These are phyloP conservation scores for Gracilaria gracilis DNA, from an alignment of 23 red algal species.

Conservation along the genomic window DNA sequence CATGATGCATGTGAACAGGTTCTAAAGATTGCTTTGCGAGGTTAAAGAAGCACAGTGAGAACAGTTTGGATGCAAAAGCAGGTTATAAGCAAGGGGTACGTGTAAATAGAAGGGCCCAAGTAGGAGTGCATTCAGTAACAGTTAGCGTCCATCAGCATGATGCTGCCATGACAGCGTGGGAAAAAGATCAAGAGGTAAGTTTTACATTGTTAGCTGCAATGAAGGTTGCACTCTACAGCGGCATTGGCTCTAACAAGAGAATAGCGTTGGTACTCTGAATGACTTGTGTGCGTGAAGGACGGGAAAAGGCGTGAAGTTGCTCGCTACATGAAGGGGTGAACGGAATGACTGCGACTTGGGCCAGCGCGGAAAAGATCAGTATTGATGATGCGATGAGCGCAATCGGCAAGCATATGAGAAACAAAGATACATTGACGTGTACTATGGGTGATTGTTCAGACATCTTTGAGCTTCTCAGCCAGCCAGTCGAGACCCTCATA, in stretches of 20 bases:
- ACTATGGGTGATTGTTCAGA: neutral
- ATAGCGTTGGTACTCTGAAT: neutral
- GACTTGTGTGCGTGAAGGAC: neutral
- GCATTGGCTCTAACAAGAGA: neutral
- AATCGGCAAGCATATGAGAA: neutral
- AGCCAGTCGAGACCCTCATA: conserved; percentile 93
- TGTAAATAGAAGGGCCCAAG: too few species aligned
- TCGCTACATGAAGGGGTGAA: neutral
- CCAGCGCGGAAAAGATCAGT: neutral
- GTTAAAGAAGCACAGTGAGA: too few species aligned
- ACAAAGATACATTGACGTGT: conserved; percentile 1
- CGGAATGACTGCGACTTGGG: conserved; percentile 6
- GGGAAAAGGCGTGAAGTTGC: too few species aligned
- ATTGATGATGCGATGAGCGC: neutral
- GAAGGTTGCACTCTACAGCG: neutral
- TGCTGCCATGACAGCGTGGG: too few species aligned
- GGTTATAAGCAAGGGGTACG: too few species aligned
- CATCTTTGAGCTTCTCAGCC: conserved; percentile 70
- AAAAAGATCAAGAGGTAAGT: too few species aligned
- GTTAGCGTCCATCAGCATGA: too few species aligned
- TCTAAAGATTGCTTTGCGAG: too few species aligned
- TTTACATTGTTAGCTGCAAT: conserved; percentile 44
- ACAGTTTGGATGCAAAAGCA: too few species aligned
- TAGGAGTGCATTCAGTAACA: too few species aligned
- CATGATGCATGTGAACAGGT: too few species aligned